Percentiles rank a stretch among this genome's conserved stretches.
Conservation (phyloP, 345 rosid species). For the Erucastrum elatum region DNA sequence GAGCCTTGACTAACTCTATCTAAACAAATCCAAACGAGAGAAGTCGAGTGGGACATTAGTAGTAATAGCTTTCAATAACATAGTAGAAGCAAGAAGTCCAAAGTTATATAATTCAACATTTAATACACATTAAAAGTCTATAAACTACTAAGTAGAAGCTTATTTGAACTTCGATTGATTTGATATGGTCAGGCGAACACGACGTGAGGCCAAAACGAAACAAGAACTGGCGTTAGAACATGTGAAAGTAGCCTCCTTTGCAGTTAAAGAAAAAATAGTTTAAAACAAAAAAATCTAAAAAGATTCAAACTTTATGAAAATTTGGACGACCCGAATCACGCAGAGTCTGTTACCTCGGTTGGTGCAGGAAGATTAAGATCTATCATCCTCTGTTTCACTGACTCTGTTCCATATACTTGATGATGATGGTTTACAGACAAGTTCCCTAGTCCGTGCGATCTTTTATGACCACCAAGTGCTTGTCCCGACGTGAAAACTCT, state of each 20-base stretch:
- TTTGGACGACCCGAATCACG: constrained; percentile 45
- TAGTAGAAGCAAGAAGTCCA: constrained; percentile 10
- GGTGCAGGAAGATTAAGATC: constrained; percentile 98
- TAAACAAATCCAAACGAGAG: not conserved
- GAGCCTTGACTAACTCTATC: constrained; percentile 23
- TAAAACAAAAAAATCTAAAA: constrained; percentile 12
- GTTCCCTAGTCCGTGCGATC: constrained; percentile 67
- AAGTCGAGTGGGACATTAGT: constrained; percentile 21
- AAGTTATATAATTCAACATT: not conserved
- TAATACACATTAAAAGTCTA: constrained; percentile 7
- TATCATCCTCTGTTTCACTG: constrained; percentile 50
- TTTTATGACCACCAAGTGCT: constrained; percentile 96
- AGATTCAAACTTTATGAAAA: constrained; percentile 53
- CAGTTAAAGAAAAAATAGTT: constrained; percentile 34
- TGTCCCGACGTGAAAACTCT: constrained; percentile 90
- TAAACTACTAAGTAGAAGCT: constrained; percentile 20
- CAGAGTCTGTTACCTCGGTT: constrained; percentile 48
- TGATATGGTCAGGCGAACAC: constrained; percentile 48
- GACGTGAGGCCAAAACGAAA: constrained; percentile 31
- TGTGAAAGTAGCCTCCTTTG: constrained; percentile 42
- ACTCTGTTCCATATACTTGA: constrained; percentile 25
- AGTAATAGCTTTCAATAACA: constrained; percentile 18
- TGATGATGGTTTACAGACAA: constrained; percentile 29
- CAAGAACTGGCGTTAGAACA: constrained; percentile 52
- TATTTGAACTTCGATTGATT: constrained; percentile 32